Evolutionary conservation across 2,329 filamentous ascomycete species (phyloP).

Genomic region (Pyrenophora seminiperda): DNA sequence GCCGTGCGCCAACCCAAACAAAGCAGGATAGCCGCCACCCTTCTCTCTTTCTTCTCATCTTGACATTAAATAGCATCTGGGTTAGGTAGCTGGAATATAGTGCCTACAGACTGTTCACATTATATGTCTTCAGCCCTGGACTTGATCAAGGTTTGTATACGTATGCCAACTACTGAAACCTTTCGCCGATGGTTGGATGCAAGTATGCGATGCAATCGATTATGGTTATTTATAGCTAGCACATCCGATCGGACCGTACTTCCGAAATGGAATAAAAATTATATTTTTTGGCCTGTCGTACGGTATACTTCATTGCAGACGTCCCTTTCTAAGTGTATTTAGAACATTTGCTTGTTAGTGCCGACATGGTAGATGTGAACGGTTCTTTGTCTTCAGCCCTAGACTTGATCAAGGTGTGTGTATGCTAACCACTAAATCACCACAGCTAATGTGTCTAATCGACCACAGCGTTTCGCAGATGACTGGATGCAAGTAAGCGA

Average conservation of each 20-base stretch:
- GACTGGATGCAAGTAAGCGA: constrained; percentile 6
- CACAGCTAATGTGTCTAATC: background rate
- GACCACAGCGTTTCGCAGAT: constrained; percentile 1
- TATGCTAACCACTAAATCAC: background rate
- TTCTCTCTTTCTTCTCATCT: background rate
- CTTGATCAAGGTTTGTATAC: no score
- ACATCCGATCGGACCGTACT: no score
- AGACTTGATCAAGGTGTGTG: constrained; percentile 5
- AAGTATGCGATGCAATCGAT: no score
- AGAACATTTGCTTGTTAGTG: background rate
- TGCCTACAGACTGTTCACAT: background rate
- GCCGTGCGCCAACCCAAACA: constrained; percentile 2
- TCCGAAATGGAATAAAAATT: no score
- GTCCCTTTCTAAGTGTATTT: background rate
- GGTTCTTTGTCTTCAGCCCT: background rate
- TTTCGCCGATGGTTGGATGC: no score
- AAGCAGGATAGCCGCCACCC: background rate
- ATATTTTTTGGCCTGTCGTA: no score
- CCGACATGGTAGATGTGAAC: background rate
- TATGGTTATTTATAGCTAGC: no score
- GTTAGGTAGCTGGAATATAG: background rate
- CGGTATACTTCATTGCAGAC: background rate
- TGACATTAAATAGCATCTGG: background rate
- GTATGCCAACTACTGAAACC: no score
- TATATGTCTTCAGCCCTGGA: no score